Conservation (phyloP, 805 yeast species). For the Wickerhamomyces kurtzmanii region DNA sequence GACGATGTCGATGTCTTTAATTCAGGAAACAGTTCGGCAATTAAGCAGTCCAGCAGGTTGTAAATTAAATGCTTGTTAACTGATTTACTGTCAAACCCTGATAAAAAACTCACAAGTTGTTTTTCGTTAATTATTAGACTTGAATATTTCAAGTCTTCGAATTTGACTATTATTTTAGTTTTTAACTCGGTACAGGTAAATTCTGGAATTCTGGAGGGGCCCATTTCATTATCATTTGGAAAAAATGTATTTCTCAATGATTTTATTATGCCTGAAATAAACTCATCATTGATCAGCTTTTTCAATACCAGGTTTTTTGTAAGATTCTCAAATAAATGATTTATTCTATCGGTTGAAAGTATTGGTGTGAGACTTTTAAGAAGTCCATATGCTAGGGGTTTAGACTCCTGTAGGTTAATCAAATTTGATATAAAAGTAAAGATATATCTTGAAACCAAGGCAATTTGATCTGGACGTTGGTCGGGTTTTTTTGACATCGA, state of each 20-base stretch:
- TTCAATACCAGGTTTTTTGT: slow-evolving; percentile 10
- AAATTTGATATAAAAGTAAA: slow-evolving; percentile 12
- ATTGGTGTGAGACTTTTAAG: slow-evolving; percentile 13
- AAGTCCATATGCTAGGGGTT: slow-evolving; percentile 22
- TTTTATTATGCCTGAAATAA: slow-evolving; percentile 14
- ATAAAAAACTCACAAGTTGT: slow-evolving; percentile 21
- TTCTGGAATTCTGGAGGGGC: slow-evolving; percentile 33
- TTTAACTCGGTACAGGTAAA: too few species aligned
- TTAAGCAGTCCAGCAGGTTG: slow-evolving; percentile 29
- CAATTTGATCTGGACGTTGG: too few species aligned
- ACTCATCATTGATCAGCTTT: slow-evolving; percentile 8
- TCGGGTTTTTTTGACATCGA: too few species aligned
- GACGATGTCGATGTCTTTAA: slow-evolving; percentile 3
- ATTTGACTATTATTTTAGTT: too few species aligned
- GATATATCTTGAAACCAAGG: too few species aligned
- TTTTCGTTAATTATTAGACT: slow-evolving; percentile 15
- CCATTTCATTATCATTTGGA: slow-evolving; percentile 40
- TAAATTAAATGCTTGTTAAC: slow-evolving; percentile 34
- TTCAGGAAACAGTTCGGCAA: slow-evolving; percentile 31
- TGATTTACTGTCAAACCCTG: slow-evolving; percentile 22
- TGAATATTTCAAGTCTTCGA: slow-evolving; percentile 20
- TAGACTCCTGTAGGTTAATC: slow-evolving; percentile 10
- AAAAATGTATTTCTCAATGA: slow-evolving; percentile 28
- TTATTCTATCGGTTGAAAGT: slow-evolving; percentile 4
- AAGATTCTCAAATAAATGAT: slow-evolving; percentile 12